Percentiles rank a stretch among this genome's conserved stretches.
Evolutionary conservation across 768 basidiomycete genomes (phyloP).

Genomic region (Tylopilus subfusipes): DNA sequence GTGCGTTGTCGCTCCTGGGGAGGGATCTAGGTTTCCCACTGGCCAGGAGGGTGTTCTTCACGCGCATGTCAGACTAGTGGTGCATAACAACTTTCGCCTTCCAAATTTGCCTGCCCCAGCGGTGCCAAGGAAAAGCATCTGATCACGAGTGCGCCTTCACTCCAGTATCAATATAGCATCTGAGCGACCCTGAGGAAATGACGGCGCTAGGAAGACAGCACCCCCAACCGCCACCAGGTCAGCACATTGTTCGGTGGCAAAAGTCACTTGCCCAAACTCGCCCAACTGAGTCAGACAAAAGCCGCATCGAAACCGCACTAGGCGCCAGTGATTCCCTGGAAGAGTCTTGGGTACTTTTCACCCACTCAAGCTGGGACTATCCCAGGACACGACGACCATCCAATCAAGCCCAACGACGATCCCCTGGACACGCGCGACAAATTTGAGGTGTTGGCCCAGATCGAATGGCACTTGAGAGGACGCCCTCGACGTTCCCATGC

Average conservation of each 20-base stretch:
- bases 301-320: background rate
- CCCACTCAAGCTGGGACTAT: background rate
- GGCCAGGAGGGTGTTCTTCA: background rate
- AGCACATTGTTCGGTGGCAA: background rate
- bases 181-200: background rate
- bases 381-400: constrained; percentile 20
- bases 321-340: background rate
- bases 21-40: background rate
- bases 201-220: background rate
- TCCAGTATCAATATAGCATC: background rate
- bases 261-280: background rate
- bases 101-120: too few species aligned
- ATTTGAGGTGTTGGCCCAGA: constrained; percentile 15
- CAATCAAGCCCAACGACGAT: constrained; percentile 18
- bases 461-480: background rate
- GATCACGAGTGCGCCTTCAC: background rate
- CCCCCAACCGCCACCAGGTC: background rate
- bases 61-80: too few species aligned
- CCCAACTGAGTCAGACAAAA: background rate
- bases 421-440: constrained; percentile 24
- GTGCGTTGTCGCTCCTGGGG: background rate
- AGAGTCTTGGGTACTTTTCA: background rate
- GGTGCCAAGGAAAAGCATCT: too few species aligned
- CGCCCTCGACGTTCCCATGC: background rate
- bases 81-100: background rate